These are phyloP conservation scores for Lasiodiplodia gonubiensis DNA, from an alignment of 2,329 filamentous ascomycete species.

Conservation along the genomic window DNA sequence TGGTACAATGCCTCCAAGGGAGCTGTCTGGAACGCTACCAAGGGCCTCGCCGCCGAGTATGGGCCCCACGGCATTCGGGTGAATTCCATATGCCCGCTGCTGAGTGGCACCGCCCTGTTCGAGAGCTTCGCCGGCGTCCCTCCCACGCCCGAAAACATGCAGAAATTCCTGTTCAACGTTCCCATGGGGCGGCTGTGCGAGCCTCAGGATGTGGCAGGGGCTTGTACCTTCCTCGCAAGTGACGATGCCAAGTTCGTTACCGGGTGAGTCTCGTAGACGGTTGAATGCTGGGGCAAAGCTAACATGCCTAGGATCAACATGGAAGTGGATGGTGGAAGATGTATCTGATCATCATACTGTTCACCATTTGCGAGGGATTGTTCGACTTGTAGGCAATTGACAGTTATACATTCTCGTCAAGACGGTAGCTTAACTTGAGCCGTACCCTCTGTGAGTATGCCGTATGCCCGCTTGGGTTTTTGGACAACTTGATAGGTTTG, in stretches of 20 bases:
- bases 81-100: constrained; percentile 72
- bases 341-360: constrained; percentile 13
- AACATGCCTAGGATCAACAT: constrained; percentile 41
- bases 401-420: no score
- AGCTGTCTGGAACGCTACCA: constrained; percentile 68
- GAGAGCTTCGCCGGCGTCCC: constrained; percentile 62
- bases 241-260: constrained; percentile 66
- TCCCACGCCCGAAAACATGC: constrained; percentile 62
- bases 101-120: constrained; percentile 70
- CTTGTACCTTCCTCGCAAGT: constrained; percentile 63
- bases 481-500: no score
- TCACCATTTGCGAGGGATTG: background rate
- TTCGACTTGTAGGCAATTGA: no score
- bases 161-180: constrained; percentile 61
- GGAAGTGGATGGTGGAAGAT: constrained; percentile 47
- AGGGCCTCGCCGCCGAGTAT: constrained; percentile 74
- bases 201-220: constrained; percentile 64
- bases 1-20: constrained; percentile 76
- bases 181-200: constrained; percentile 66
- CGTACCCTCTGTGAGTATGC: no score
- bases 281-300: background rate
- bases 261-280: constrained; percentile 54
- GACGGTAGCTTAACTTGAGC: no score
- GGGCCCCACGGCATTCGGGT: constrained; percentile 74
- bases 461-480: no score